Evolutionary conservation across 164 flowering plant species (phyloP).

Genomic region (Stephania yunnanensis): DNA sequence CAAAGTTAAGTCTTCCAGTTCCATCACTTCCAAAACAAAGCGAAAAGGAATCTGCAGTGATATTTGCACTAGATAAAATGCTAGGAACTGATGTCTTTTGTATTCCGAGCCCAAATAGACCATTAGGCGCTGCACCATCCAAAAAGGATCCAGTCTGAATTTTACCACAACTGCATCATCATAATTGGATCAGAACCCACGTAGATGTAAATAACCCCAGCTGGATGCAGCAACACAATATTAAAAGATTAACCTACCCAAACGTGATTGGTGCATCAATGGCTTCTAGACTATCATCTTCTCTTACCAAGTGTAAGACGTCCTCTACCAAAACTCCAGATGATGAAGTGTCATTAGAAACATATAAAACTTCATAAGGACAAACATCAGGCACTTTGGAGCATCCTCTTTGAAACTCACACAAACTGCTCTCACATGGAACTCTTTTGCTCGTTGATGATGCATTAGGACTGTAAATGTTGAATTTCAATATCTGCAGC

Average conservation of each 20-base stretch:
- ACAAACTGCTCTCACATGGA: conserved; percentile 50
- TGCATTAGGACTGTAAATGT: conserved; percentile 61
- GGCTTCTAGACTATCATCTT: conserved; percentile 30
- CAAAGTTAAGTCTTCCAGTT: conserved; percentile 79
- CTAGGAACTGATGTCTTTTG: conserved; percentile 71
- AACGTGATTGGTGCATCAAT: conserved; percentile 54
- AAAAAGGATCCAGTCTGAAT: conserved; percentile 73
- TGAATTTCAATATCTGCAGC: conserved; percentile 38
- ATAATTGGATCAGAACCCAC: background rate
- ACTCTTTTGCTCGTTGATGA: conserved; percentile 62
- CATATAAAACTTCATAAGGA: conserved; percentile 57
- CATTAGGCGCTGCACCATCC: conserved; percentile 72
- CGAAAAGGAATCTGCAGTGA: conserved; percentile 74
- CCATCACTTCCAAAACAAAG: conserved; percentile 85
- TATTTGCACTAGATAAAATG: conserved; percentile 57
- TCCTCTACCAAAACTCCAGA: conserved; percentile 76
- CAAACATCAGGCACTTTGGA: conserved; percentile 31
- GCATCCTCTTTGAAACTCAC: conserved; percentile 40
- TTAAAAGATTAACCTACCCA: conserved; percentile 46
- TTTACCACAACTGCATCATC: conserved; percentile 68
- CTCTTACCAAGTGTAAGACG: conserved; percentile 58
- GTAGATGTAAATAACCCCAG: background rate
- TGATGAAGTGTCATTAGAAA: conserved; percentile 62
- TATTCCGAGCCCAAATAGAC: conserved; percentile 87
- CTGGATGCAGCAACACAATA: background rate